Percentiles rank a stretch among this genome's conserved stretches.
These are phyloP conservation scores for Sporothrix brunneoviolacea DNA, from an alignment of 2,329 filamentous ascomycete genomes.

Conservation along the genomic window DNA sequence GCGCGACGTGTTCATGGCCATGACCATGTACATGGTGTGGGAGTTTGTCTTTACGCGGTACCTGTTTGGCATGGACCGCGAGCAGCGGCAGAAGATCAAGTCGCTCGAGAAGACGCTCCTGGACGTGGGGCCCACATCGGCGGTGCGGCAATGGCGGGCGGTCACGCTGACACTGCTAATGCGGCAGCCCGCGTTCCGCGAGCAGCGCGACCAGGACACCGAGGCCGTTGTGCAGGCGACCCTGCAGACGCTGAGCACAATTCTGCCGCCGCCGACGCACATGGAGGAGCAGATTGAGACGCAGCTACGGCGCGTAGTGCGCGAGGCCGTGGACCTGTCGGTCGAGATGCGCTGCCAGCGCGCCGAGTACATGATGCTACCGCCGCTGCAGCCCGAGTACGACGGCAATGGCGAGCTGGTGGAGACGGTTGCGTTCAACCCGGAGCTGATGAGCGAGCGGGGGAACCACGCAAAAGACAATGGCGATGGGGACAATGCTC, in stretches of 20 bases:
- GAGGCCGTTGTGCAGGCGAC: slow-evolving; percentile 94
- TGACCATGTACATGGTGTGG: slow-evolving; percentile 99
- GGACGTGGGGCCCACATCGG: slow-evolving; percentile 78
- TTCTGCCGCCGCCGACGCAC: slow-evolving; percentile 80
- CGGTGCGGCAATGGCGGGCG: slow-evolving; percentile 96
- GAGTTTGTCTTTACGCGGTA: slow-evolving; percentile 98
- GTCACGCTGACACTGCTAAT: slow-evolving; percentile 87
- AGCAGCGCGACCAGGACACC: slow-evolving; percentile 81
- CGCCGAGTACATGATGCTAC: slow-evolving; percentile 97
- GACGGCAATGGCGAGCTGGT: slow-evolving; percentile 86
- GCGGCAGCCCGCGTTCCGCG: slow-evolving; percentile 69
- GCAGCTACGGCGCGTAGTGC: slow-evolving; percentile 80
- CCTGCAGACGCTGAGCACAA: slow-evolving; percentile 71
- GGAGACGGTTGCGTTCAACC: slow-evolving; percentile 85
- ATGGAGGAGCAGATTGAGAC: slow-evolving; percentile 74
- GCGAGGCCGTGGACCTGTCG: slow-evolving; percentile 79
- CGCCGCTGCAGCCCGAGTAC: slow-evolving; percentile 89
- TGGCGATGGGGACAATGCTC: slow-evolving; percentile 21
- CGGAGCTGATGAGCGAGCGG: slow-evolving; percentile 89
- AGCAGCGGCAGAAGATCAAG: slow-evolving; percentile 96
- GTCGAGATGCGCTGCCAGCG: slow-evolving; percentile 97
- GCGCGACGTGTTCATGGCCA: slow-evolving; percentile 95
- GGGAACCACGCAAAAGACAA: slow-evolving; percentile 50
- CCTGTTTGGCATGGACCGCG: slow-evolving; percentile 95
- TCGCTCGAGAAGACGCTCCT: slow-evolving; percentile 83